Conservation (phyloP, 345 rosid species). For the Eucalyptus melliodora region DNA sequence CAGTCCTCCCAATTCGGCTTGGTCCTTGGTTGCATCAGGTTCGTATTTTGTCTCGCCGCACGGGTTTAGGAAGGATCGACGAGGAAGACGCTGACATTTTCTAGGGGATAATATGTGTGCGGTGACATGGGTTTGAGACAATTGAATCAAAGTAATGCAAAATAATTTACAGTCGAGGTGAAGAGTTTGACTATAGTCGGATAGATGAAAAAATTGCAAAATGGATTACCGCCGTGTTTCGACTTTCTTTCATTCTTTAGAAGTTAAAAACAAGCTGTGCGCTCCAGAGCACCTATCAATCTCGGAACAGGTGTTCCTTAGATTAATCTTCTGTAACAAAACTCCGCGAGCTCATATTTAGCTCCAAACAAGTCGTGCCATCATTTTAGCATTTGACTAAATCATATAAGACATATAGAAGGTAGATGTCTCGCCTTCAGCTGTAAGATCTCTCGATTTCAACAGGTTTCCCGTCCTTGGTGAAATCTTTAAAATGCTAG, state of each 20-base stretch:
- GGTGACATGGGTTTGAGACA: not conserved
- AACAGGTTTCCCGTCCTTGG: not conserved
- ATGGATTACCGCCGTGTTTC: not conserved
- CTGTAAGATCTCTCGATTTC: not conserved
- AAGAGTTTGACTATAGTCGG: not conserved
- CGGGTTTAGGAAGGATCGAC: not conserved
- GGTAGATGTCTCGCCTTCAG: not conserved
- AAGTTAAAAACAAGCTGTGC: not conserved
- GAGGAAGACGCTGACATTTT: not conserved
- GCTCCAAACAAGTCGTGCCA: not conserved
- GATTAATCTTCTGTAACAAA: not conserved
- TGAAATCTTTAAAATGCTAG: not conserved
- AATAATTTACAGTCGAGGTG: not conserved
- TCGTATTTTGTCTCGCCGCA: not conserved
- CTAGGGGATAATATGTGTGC: not conserved
- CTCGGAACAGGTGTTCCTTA: not conserved
- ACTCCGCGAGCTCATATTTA: not conserved
- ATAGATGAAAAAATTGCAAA: not conserved
- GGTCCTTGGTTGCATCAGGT: not conserved
- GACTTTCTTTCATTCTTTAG: not conserved
- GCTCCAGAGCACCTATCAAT: not conserved
- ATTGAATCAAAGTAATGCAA: not conserved
- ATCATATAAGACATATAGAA: not conserved
- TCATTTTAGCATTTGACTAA: not conserved
- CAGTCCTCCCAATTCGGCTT: not conserved